Percentiles rank a stretch among this genome's conserved stretches.
These are phyloP conservation scores for Trichoderma guizhouense DNA, from an alignment of 2,329 filamentous ascomycete genomes.

Conservation along the genomic window DNA sequence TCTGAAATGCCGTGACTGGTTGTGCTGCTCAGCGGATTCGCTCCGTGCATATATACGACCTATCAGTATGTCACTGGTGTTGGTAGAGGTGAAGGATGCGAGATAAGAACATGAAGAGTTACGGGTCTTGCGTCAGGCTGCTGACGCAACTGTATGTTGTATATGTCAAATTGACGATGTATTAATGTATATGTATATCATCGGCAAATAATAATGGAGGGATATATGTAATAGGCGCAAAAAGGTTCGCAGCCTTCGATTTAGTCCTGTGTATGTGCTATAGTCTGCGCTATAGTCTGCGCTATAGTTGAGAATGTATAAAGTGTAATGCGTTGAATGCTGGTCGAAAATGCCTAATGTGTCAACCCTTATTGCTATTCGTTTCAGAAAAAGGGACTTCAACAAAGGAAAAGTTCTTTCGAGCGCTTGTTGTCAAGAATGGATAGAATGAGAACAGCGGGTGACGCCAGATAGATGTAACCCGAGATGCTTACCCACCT, in stretches of 20 bases:
- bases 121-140: background rate
- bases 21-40: background rate
- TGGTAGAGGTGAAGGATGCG: too few species aligned
- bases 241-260: accelerated
- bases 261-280: background rate
- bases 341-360: background rate
- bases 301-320: background rate
- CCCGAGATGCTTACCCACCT: background rate
- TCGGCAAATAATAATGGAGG: accelerated
- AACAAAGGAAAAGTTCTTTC: background rate
- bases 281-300: background rate
- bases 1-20: background rate
- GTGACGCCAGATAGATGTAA: background rate
- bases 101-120: too few species aligned
- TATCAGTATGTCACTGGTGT: background rate
- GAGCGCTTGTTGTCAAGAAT: background rate
- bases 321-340: background rate
- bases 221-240: background rate
- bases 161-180: background rate
- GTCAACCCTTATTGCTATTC: background rate
- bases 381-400: background rate
- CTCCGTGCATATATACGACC: background rate
- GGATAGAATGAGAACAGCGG: background rate
- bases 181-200: background rate
- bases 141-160: background rate